A percentile compares a stretch with the other conserved stretches of the same genome.
Evolutionary conservation across 2,329 filamentous ascomycete genomes (phyloP).

Genomic region (Xylariaceae sp.): DNA sequence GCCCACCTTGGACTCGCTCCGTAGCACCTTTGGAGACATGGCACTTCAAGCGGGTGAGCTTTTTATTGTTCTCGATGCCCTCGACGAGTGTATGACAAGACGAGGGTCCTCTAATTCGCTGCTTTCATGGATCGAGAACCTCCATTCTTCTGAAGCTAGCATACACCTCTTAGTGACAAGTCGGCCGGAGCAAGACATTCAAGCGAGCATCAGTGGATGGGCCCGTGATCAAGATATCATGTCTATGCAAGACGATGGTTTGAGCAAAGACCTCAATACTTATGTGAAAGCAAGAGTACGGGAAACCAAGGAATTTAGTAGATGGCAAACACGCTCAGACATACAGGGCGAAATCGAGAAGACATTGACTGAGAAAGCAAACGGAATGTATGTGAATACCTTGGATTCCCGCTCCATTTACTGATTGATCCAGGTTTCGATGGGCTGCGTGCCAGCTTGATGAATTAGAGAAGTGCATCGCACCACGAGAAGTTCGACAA

Average conservation of each 20-base stretch:
- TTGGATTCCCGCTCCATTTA: background rate
- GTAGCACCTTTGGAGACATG: conserved; percentile 3
- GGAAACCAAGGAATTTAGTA: conserved; percentile 18
- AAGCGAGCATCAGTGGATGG: conserved; percentile 13
- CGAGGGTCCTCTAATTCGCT: no score
- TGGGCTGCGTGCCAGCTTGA: conserved; percentile 11
- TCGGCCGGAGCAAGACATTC: conserved; percentile 25
- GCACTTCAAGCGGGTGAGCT: conserved; percentile 17
- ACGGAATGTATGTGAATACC: conserved; percentile 27
- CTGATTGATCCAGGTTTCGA: conserved; percentile 12
- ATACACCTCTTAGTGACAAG: conserved; percentile 23
- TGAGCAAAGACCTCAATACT: conserved; percentile 24
- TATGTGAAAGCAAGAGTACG: conserved; percentile 23
- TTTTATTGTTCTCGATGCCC: conserved; percentile 30
- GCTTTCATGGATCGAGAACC: conserved; percentile 17
- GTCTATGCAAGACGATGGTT: conserved; percentile 16
- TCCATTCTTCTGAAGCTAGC: no score
- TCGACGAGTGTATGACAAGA: conserved; percentile 33
- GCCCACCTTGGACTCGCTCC: background rate
- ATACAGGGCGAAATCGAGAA: conserved; percentile 21
- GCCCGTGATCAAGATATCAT: conserved; percentile 12
- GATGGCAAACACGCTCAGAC: conserved; percentile 21
- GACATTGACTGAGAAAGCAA: conserved; percentile 19
- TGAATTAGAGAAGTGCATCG: background rate
- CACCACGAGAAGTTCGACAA: background rate